These are phyloP conservation scores for Didymella pomorum DNA, from an alignment of 2,329 filamentous ascomycete species.

Conservation along the genomic window DNA sequence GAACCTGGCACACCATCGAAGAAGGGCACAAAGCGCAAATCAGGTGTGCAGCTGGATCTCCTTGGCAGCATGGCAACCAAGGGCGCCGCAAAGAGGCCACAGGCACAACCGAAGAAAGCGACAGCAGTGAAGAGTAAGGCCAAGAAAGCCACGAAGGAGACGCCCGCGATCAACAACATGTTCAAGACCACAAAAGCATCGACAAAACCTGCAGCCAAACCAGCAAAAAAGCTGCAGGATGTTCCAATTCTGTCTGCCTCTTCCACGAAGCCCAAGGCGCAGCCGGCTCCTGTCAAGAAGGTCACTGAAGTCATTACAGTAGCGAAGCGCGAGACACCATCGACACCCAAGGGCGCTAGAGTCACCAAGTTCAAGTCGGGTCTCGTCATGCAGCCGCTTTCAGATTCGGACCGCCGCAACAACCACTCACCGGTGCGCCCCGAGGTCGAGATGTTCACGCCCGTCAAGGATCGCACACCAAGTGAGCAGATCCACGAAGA, in stretches of 20 bases:
- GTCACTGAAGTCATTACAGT: conserved; percentile 23
- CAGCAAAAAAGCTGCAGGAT: conserved; percentile 17
- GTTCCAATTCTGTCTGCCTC: background rate
- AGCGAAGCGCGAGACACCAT: conserved; percentile 23
- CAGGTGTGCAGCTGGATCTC: conserved; percentile 32
- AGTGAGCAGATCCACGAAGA: conserved; percentile 41
- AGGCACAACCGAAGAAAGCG: conserved; percentile 42
- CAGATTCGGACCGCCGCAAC: conserved; percentile 42
- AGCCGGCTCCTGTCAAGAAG: conserved; percentile 25
- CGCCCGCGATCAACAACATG: conserved; percentile 35
- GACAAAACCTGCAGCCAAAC: conserved; percentile 27
- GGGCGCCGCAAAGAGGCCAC: conserved; percentile 33
- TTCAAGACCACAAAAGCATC: conserved; percentile 43
- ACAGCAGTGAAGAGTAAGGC: conserved; percentile 34
- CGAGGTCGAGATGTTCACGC: conserved; percentile 41
- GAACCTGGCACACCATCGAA: conserved; percentile 45
- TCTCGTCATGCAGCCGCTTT: conserved; percentile 38
- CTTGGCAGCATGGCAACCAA: conserved; percentile 37
- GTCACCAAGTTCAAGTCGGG: conserved; percentile 38
- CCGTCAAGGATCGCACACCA: conserved; percentile 38
- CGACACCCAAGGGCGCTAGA: conserved; percentile 29
- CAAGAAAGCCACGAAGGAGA: conserved; percentile 37
- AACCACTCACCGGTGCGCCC: conserved; percentile 43
- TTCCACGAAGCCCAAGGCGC: conserved; percentile 3
- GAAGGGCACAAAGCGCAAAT: conserved; percentile 45